Base-by-base conservation (phyloP, 257 asterid genomes). In the Solanum bukasovii region DNA sequence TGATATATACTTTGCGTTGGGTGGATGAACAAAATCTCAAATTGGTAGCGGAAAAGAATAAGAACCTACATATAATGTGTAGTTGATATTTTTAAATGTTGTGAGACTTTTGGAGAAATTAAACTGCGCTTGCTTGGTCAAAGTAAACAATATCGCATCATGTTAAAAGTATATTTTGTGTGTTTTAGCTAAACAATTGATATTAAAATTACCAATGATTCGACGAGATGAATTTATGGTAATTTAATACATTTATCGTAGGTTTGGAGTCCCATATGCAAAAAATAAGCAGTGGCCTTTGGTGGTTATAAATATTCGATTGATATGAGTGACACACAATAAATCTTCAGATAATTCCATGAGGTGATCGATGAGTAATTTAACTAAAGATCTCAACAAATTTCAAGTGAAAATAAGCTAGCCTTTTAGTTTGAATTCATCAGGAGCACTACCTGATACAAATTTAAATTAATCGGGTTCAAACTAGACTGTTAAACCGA, bases 391-490 rank as follows among this genome's bases (percentile, higher is more conserved):
- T 38, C 42, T 38, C 42, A 38, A 38, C 40, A 37, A 38, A 2
- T 2, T 68, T 68, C 7, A 8, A 6, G 37, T 29, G 21, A 68
- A 68, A 68, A 68, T 29, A 5, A 13, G 16, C 49, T 42, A 7
- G 9, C 2, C 0, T 21, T 23, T 23, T 61, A 7, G 6, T 4
- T 10, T 65, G 3, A 65, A 65, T 25, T 65, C 8, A 0, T 5
- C 0, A 5, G 0, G 18, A 65, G 1, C 18, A 25, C 8, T 25
- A 65, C 0, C 8, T 11, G 4, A 25, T 25, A 65, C 4, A n/a
- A 25, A 29, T 0, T 0, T 70, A 29, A 13, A 70, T 29, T 70
- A 31, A 0, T 70, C 2, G 12, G 0, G 6, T 1, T 29, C 9
- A 67, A 25, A 67, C 9, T 25, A 0, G 20, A 67, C 0, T 31